Conservation (phyloP, 768 basidiomycete genomes). For the Fistulinella prunicolor region DNA sequence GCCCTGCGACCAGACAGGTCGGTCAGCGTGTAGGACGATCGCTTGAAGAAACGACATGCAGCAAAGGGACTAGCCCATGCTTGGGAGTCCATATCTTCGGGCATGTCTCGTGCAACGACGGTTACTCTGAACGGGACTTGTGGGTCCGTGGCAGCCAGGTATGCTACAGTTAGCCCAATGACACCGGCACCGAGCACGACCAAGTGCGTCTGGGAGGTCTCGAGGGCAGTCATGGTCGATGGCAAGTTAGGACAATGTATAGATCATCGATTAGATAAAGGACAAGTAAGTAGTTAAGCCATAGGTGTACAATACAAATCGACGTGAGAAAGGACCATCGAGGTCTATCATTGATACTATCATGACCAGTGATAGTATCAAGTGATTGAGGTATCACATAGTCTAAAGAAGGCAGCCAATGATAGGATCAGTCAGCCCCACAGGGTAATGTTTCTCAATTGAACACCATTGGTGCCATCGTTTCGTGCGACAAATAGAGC, state of each 20-base stretch:
- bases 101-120: constrained; percentile 38
- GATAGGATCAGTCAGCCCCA: constrained; percentile 33
- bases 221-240: constrained; percentile 11
- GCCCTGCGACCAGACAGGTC: constrained; percentile 31
- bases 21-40: background rate
- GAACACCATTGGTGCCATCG: constrained; percentile 29
- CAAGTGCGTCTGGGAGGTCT: constrained; percentile 13
- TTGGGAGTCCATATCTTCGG: constrained; percentile 38
- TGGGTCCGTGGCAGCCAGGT: constrained; percentile 26
- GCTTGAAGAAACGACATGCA: constrained; percentile 25
- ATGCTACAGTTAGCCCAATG: constrained; percentile 38
- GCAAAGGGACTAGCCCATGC: constrained; percentile 53
- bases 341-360: background rate
- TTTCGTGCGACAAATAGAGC: constrained; percentile 39
- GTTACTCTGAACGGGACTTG: constrained; percentile 21
- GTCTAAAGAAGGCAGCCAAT: background rate
- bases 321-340: background rate
- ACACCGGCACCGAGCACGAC: constrained; percentile 40
- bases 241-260: background rate
- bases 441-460: constrained; percentile 39
- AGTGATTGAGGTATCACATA: background rate
- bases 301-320: background rate
- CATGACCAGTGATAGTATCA: background rate
- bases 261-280: constrained; percentile 1
- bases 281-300: background rate